Percentiles rank a stretch among this genome's conserved stretches.
These are phyloP conservation scores for Suillus occidentalis DNA, from an alignment of 768 basidiomycete species.

Conservation along the genomic window DNA sequence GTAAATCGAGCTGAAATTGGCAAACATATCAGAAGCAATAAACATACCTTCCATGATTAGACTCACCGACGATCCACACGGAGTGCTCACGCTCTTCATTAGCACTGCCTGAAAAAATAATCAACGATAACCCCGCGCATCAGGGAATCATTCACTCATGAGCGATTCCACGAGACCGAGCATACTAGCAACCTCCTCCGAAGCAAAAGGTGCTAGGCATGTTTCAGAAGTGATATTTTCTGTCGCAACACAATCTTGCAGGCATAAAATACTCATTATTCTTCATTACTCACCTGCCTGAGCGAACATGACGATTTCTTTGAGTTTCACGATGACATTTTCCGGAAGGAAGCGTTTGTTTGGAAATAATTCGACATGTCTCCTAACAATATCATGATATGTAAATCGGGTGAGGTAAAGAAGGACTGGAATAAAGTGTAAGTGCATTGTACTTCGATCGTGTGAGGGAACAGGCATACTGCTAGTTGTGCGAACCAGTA, in stretches of 20 bases:
- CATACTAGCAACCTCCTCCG: constrained; percentile 4
- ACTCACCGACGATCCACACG: background rate
- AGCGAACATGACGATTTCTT: constrained; percentile 6
- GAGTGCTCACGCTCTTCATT: background rate
- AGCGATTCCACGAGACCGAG: constrained; percentile 3
- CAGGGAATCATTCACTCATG: background rate
- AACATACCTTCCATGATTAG: background rate
- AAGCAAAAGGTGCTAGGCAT: constrained; percentile 10
- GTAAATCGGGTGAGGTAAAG: background rate
- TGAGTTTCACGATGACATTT: constrained; percentile 3
- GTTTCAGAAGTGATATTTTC: constrained; percentile 5
- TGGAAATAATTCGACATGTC: constrained; percentile 11
- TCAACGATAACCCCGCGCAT: background rate
- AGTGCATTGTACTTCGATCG: background rate
- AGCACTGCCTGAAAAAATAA: background rate
- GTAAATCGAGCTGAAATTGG: constrained; percentile 5
- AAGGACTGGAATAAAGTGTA: background rate
- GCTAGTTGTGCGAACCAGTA: background rate
- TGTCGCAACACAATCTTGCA: background rate
- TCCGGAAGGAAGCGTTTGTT: constrained; percentile 20
- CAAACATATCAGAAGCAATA: background rate
- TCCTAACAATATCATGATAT: background rate
- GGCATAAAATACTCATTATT: background rate
- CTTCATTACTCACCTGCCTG: constrained; percentile 3
- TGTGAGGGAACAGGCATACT: background rate